phyloP scores from a whole-genome alignment of 768 basidiomycete genomes.

The Hericium coralloides region DNA sequence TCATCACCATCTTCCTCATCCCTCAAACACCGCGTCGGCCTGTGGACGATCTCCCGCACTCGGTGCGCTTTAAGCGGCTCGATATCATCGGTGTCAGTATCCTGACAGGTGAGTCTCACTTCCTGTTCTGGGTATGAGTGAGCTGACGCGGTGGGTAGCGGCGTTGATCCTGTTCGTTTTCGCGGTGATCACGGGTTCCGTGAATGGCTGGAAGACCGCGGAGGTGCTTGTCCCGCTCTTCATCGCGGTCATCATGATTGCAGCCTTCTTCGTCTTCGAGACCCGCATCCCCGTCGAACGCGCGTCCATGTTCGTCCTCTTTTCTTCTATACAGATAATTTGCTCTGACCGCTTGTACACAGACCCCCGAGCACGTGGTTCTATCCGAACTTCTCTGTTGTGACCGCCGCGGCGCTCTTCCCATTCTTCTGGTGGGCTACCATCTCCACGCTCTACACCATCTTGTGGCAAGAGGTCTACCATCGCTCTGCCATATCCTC shows the following conservation, averaged over 20 bases:
- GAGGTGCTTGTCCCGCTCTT: conserved; percentile 34
- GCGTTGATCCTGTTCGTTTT: conserved; percentile 27
- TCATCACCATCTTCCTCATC: conserved; percentile 22
- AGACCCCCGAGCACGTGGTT: conserved; percentile 30
- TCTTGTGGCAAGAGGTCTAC: conserved; percentile 27
- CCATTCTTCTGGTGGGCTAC: conserved; percentile 33
- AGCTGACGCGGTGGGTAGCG: conserved; percentile 5
- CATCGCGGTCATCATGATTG: conserved; percentile 28
- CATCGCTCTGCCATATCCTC: conserved; percentile 27
- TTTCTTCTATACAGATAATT: neutral
- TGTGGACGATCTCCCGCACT: neutral
- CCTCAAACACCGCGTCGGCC: conserved; percentile 15
- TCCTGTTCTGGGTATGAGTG: neutral
- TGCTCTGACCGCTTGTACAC: neutral
- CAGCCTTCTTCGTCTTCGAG: conserved; percentile 36
- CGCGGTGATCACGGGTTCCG: conserved; percentile 31
- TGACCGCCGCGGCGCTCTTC: conserved; percentile 26
- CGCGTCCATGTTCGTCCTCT: conserved; percentile 23
- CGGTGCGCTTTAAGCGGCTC: conserved; percentile 19
- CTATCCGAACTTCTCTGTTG: conserved; percentile 29
- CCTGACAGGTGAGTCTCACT: conserved; percentile 19
- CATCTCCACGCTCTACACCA: conserved; percentile 24
- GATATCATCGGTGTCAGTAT: conserved; percentile 29
- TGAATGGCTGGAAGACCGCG: conserved; percentile 32
- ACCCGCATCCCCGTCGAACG: conserved; percentile 23